Evolutionary conservation across 257 asterid species (phyloP), one percentile per base, ranked within the genome.

Genomic region (Nicotiana tomentosiformis): DNA sequence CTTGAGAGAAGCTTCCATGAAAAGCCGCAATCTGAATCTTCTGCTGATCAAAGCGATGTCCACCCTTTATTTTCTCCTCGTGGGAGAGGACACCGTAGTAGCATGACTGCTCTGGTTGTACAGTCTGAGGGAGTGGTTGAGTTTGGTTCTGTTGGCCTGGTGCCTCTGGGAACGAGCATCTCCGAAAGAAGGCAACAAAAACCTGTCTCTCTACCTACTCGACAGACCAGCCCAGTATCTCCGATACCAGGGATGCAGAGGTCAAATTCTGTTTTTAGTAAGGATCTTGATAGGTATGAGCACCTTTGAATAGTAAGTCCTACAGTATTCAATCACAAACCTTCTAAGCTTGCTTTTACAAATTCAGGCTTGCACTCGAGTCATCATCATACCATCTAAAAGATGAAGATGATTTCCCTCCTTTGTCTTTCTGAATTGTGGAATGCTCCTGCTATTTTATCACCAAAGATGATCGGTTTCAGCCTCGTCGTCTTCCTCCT

Each of bases 401-500:
- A 90, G 94, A 95, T 87, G 92, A 95, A 39, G 97, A 88, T 7
- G 97, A 95, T 81, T 95, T 95, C 85, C 98, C 98, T 33, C 95
- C 98, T 14, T 82, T 95, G 84, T 86, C 96, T 77, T 81, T 81
- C 82, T 90, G 89, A 90, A 70, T 55, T 23, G 12, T 20, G 60
- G 78, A 70, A 74, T 74, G 23, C 62, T 49, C 80, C 80, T 49
- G 80, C 61, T 74, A 32, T 43, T 43, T 43, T 7, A 43, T 43
- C 49, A 43, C 3, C 49, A 43, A 43, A 43, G 49, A 43, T 11
- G 49, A 7, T 43, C 49, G 49, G 49, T 43, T 89, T 77, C 72
- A 66, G 87, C 90, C 85, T 83, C 83, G 88, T 92, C 88, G 2
- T 70, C 58, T 10, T 85, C 69, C 86, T 82, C 70, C 18, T 81